phyloP scores from a whole-genome alignment of 257 asterid species.

The Nicotiana paniculata region DNA sequence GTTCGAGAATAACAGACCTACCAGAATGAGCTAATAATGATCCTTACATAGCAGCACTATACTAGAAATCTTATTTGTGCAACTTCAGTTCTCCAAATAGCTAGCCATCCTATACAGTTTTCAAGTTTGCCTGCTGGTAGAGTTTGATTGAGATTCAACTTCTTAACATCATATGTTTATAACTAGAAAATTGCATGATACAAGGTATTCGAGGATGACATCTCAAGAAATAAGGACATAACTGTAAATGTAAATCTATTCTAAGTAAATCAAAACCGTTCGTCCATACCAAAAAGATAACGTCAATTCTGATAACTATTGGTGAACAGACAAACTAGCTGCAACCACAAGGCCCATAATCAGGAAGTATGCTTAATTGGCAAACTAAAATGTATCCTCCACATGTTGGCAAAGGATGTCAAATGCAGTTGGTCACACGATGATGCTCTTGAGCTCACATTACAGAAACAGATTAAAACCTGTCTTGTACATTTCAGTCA shows the following conservation, averaged over 20 bases:
- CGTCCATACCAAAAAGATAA: background rate
- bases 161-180: background rate
- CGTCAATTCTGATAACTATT: background rate
- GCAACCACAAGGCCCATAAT: background rate
- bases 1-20: background rate
- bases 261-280: background rate
- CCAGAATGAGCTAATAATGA: background rate
- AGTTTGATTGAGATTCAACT: background rate
- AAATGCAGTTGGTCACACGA: slow-evolving; percentile 29
- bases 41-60: background rate
- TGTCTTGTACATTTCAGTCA: slow-evolving; percentile 37
- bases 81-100: background rate
- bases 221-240: no score
- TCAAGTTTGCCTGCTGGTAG: background rate
- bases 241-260: background rate
- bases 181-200: background rate
- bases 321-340: background rate
- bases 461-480: slow-evolving; percentile 39
- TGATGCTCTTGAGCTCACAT: slow-evolving; percentile 32
- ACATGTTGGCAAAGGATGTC: slow-evolving; percentile 17
- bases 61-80: background rate
- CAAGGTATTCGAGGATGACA: background rate
- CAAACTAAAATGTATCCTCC: background rate
- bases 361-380: background rate
- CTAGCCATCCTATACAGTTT: background rate